phyloP scores from a whole-genome alignment of 495 filamentous ascomycete species.

The Chaetomium tenue region DNA sequence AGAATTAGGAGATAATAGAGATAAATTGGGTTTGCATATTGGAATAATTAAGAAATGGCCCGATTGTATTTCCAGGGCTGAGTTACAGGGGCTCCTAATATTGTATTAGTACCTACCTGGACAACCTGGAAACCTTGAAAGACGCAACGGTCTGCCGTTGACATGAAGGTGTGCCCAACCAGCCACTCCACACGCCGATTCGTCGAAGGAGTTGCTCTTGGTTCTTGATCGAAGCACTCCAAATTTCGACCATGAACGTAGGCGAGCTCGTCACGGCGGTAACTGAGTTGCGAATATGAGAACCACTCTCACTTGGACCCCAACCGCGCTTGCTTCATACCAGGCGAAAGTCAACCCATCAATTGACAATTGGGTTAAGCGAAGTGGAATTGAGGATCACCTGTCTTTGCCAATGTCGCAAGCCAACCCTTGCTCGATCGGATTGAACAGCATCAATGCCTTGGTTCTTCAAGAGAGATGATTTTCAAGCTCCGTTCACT shows the following conservation, averaged over 20 bases:
- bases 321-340: neutral
- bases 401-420: neutral
- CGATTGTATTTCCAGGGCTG: neutral
- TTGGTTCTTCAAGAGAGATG: neutral
- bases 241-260: neutral
- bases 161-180: neutral
- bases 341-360: neutral
- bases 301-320: neutral
- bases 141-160: neutral
- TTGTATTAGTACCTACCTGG: neutral
- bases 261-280: slow-evolving; percentile 3
- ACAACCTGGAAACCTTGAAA: neutral
- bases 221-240: neutral
- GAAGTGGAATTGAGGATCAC: neutral
- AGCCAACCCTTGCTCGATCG: neutral
- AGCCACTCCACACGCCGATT: neutral
- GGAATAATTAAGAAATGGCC: neutral
- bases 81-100: neutral
- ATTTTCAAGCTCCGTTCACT: neutral
- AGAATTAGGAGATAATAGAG: neutral
- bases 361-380: neutral
- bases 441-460: neutral
- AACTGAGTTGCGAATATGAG: neutral
- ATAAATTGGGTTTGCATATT: slow-evolving; percentile 7
- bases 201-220: neutral